Conservation (phyloP, 2,329 filamentous ascomycete genomes). For the Sclerotinia glacialis region DNA sequence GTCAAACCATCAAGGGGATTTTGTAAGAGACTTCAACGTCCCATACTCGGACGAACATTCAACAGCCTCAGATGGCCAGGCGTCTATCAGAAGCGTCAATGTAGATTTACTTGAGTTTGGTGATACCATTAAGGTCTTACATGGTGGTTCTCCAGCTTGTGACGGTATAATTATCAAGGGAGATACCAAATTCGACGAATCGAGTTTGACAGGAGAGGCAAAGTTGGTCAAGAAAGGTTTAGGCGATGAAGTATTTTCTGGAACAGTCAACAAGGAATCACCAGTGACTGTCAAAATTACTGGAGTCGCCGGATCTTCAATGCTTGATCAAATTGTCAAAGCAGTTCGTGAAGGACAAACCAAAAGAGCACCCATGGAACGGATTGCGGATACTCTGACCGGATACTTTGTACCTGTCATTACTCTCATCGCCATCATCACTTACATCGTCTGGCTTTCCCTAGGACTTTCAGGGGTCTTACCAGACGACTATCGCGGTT, state of each 20-base stretch:
- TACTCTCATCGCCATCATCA: conserved; percentile 64
- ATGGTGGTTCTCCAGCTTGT: conserved; percentile 80
- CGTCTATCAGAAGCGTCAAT: conserved; percentile 29
- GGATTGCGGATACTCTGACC: conserved; percentile 69
- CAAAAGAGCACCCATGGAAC: conserved; percentile 70
- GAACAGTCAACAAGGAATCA: conserved; percentile 69
- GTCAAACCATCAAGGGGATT: conserved; percentile 17
- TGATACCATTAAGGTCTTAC: conserved; percentile 70
- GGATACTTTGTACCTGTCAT: conserved; percentile 75
- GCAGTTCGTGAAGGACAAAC: conserved; percentile 77
- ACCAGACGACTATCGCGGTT: conserved; percentile 54
- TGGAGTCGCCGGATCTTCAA: conserved; percentile 63
- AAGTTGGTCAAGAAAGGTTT: conserved; percentile 60
- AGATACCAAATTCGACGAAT: conserved; percentile 77
- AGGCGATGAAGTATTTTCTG: conserved; percentile 66
- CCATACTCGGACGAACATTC: conserved; percentile 33
- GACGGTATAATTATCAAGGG: conserved; percentile 68
- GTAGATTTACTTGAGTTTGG: conserved; percentile 67
- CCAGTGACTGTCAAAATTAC: conserved; percentile 63
- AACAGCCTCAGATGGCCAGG: conserved; percentile 6
- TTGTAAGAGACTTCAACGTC: conserved; percentile 51
- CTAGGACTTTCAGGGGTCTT: conserved; percentile 60
- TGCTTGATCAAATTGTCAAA: conserved; percentile 77
- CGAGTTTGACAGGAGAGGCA: conserved; percentile 81
- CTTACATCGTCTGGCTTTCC: conserved; percentile 69